Evolutionary conservation across 306 rosid species (phyloP), one percentile per base, ranked within the genome.

Genomic region (Trifolium subterraneum): DNA sequence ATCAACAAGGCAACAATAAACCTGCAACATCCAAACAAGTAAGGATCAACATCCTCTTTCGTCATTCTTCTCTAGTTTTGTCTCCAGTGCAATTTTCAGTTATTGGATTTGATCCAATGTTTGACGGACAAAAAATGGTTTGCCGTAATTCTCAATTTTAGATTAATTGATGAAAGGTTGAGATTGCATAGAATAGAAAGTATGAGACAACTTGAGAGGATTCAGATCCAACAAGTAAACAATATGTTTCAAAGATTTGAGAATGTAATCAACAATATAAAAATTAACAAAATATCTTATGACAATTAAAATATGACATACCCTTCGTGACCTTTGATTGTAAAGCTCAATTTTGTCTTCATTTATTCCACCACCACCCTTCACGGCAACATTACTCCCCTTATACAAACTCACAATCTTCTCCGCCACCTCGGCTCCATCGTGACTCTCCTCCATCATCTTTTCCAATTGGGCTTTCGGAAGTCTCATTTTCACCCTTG

Each of bases 381-480:
- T 71, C 19, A 44, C 47, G 15, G 54, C 84, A 16, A 64, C 81
- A 64, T 60, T 59, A 18, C 45, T 38, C 18, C 71, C 79, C 81
- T 80, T 23, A 7, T 80, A 91, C 83, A 89, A 86, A 78, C 70
- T 72, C 16, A 87, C 47, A 8, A 93, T 87, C 87, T 85, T 93
- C 77, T 90, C 86, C 1, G 91, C 88, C 70, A 86, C 87, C 62
- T 90, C 90, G 0, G 20, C 67, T 6, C 80, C 81, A 64, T 86
- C 89, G 11, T 38, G 65, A 38, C 93, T 83, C 78, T 88, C 93
- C 78, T 86, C 91, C 81, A 87, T 75, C 79, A 93, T n/a, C 54
- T 64, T 90, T 1, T 84, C 88, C 59, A 90, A 68, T 14, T 93
- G 91, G 15, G 88, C 85, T 76, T 74, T 87, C 0, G 95, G 97